Evolutionary conservation across 768 basidiomycete genomes (phyloP).

Genomic region (Gyrodon lividus): DNA sequence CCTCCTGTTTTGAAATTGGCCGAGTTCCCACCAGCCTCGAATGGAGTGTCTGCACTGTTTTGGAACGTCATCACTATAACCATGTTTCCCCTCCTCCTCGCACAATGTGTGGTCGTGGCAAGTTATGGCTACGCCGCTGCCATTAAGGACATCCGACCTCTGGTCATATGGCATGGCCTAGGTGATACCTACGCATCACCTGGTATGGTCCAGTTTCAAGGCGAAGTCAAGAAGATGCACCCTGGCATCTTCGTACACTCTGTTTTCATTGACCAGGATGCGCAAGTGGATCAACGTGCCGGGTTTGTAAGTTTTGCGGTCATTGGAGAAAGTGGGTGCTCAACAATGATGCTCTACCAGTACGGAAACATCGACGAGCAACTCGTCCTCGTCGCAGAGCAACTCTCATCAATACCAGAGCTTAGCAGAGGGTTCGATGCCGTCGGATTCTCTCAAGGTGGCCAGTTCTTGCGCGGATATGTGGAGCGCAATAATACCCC

Average conservation of each 20-base stretch:
- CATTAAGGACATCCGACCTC: constrained; percentile 40
- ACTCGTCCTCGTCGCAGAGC: constrained; percentile 58
- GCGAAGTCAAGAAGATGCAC: constrained; percentile 58
- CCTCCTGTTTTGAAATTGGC: too few species aligned
- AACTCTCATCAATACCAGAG: constrained; percentile 63
- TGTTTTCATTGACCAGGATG: constrained; percentile 61
- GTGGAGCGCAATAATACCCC: constrained; percentile 74
- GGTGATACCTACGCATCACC: constrained; percentile 77
- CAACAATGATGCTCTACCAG: constrained; percentile 36
- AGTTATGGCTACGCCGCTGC: constrained; percentile 11
- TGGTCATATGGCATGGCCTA: constrained; percentile 80
- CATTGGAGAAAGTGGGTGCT: background rate
- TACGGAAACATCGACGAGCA: constrained; percentile 79
- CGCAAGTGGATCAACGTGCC: constrained; percentile 63
- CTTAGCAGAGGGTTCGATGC: constrained; percentile 76
- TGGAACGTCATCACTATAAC: background rate
- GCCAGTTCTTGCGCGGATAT: constrained; percentile 86
- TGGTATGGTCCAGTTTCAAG: constrained; percentile 68
- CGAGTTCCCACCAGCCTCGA: too few species aligned
- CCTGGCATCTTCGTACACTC: constrained; percentile 79
- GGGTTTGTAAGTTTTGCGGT: constrained; percentile 58
- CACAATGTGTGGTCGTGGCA: constrained; percentile 17
- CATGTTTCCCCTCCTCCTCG: constrained; percentile 14
- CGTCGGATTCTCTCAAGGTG: constrained; percentile 87
- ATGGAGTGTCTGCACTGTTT: background rate